Percentiles rank a stretch among this genome's conserved stretches.
phyloP scores from a whole-genome alignment of 2,329 filamentous ascomycete genomes.

The Lasiodiplodia hormozganensis region DNA sequence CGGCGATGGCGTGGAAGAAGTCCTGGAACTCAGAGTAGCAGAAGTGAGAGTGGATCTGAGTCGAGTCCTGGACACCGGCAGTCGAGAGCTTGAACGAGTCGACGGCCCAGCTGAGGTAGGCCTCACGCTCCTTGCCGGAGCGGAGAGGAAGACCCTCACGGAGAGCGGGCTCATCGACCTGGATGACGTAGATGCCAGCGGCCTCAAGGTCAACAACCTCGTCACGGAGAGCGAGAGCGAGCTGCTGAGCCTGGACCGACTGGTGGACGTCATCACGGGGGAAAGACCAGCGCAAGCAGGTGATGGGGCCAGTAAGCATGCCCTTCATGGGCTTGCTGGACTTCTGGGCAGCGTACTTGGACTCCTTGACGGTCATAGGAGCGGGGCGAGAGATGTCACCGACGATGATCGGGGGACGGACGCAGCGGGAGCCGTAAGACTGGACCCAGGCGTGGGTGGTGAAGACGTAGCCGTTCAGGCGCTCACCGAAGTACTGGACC shows the following conservation, averaged over 20 bases:
- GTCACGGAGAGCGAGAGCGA: constrained; percentile 96
- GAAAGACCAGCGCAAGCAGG: constrained; percentile 99
- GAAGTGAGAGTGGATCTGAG: constrained; percentile 99
- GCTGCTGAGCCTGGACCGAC: constrained; percentile 97
- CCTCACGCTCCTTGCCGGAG: constrained; percentile 89
- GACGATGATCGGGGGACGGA: constrained; percentile 97
- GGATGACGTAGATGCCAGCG: constrained; percentile 96
- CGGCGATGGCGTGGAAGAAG: constrained; percentile 99
- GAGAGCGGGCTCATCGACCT: constrained; percentile 98
- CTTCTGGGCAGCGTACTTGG: constrained; percentile 95
- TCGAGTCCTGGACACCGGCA: constrained; percentile 90
- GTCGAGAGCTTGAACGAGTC: constrained; percentile 97
- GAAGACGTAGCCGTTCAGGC: constrained; percentile 95
- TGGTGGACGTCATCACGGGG: constrained; percentile 99
- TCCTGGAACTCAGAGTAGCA: constrained; percentile 99
- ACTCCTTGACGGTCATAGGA: constrained; percentile 99
- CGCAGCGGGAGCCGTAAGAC: constrained; percentile 97
- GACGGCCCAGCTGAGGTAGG: constrained; percentile 97
- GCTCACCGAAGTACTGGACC: constrained; percentile 99
- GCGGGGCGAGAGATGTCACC: constrained; percentile 97
- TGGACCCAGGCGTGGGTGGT: constrained; percentile 99
- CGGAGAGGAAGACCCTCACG: constrained; percentile 99
- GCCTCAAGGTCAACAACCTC: constrained; percentile 98
- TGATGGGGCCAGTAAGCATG: constrained; percentile 99
- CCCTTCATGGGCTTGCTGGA: constrained; percentile 99